phyloP scores from a whole-genome alignment of 176 grass and related monocot genomes.

The Bonia amplexicaulis region DNA sequence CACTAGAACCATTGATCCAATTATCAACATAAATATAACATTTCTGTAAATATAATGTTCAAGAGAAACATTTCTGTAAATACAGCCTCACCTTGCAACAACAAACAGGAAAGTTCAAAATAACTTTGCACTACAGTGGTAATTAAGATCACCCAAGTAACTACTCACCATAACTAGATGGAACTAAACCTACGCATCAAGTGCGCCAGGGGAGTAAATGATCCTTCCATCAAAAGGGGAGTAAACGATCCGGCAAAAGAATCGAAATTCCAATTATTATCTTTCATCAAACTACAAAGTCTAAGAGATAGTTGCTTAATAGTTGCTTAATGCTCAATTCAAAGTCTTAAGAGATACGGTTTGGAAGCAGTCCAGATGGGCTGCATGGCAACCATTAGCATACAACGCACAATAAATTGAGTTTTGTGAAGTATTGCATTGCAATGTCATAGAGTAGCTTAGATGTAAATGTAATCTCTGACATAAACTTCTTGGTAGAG shows the following conservation, averaged over 20 bases:
- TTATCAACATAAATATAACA: not conserved
- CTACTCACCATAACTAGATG: not conserved
- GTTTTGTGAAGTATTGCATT: slow-evolving; percentile 49
- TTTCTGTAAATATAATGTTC: no score
- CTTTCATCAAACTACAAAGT: not conserved
- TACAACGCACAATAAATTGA: slow-evolving; percentile 52
- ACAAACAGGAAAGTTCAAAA: not conserved
- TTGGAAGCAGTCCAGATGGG: slow-evolving; percentile 34
- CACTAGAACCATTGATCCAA: no score
- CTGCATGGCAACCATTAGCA: slow-evolving; percentile 48
- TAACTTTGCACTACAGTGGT: not conserved
- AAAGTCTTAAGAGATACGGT: slow-evolving; percentile 15
- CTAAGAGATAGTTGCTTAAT: no score
- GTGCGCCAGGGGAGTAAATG: not conserved
- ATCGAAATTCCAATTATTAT: slow-evolving; percentile 3
- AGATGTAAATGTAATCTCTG: slow-evolving; percentile 35
- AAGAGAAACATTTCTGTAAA: not conserved
- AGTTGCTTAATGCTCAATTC: slow-evolving; percentile 32
- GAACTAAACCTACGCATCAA: not conserved
- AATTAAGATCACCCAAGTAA: not conserved
- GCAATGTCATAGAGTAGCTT: slow-evolving; percentile 35
- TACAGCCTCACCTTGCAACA: not conserved
- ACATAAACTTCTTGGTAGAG: slow-evolving; percentile 12
- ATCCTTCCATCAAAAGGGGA: not conserved
- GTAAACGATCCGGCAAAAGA: not conserved